Evolutionary conservation across 331 rosid genomes (phyloP), one percentile per base, ranked within the genome.

Genomic region (Cydonia oblonga): DNA sequence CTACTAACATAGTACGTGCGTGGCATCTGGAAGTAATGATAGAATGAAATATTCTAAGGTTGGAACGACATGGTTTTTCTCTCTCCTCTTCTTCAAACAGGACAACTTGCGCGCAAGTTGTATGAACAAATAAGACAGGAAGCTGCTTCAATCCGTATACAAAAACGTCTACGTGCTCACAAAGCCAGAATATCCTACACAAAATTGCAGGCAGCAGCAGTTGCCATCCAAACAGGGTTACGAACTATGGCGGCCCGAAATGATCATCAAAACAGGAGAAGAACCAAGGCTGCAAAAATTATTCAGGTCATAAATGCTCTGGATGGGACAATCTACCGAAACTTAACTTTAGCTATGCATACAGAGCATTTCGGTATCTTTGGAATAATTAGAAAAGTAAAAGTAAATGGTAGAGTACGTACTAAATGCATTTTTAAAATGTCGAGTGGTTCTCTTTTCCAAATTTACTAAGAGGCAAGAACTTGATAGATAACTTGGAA

Each of bases 71-170:
- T 60, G 66, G 73, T 23, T 76, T 52, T 52, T 59, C 30, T 71
- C 30, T 25, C 52, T 26, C 2, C 74, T 52, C 73, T 73, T 76
- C 61, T 15, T 18, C 67, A 25, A 77, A 69, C 84, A 90, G 96
- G 89, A 16, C 86, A 81, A 82, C 89, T 86, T 76, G 95, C 96
- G 9, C 85, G 92, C 33, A 52, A 82, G 72, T 70, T 86, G 51
- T 90, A 88, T 49, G 89, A 82, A 64, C 26, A 85, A 4, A 85
- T 87, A 92, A 78, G 92, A 72, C 81, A 85, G 82, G 95, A 88
- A 85, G 87, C 92, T 75, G 96, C 96, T 80, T 83, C 96, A 54
- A 81, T 85, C 75, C 78, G 90, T 66, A 85, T 90, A 81, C 96
- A 90, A 84, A 90, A 90, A 75, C 88, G 82, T 66, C 86, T 64